Evolutionary conservation across 371 early-diverging fungal genomes (phyloP).

Genomic region (Mucor irregularis): DNA sequence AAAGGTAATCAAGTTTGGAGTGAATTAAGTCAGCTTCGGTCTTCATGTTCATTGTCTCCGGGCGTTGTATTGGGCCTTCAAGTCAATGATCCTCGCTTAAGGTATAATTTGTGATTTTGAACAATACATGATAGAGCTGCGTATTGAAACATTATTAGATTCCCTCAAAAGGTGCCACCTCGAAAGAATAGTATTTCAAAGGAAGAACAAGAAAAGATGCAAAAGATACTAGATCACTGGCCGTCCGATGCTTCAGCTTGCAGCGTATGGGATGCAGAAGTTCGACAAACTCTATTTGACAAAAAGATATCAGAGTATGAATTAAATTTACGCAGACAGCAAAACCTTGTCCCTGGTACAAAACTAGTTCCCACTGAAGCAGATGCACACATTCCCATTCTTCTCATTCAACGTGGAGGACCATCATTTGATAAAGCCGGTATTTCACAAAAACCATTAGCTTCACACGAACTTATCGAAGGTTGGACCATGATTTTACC

Average conservation of each 20-base stretch:
- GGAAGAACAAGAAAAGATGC: constrained; percentile 19
- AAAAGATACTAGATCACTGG: constrained; percentile 55
- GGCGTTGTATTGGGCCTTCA: constrained; percentile 67
- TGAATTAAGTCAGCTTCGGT: constrained; percentile 45
- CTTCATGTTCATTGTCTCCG: constrained; percentile 68
- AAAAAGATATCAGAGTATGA: constrained; percentile 59
- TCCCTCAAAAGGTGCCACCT: constrained; percentile 72
- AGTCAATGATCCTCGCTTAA: constrained; percentile 75
- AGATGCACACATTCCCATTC: constrained; percentile 75
- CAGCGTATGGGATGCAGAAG: constrained; percentile 61
- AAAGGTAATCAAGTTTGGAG: constrained; percentile 46
- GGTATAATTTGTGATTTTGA: constrained; percentile 35
- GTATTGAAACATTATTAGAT: constrained; percentile 37
- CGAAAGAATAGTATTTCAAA: constrained; percentile 37
- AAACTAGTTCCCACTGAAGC: constrained; percentile 48
- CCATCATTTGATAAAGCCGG: background rate
- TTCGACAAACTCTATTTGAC: constrained; percentile 39
- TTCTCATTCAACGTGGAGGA: constrained; percentile 75
- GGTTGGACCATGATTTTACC: constrained; percentile 90
- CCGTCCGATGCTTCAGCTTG: constrained; percentile 56
- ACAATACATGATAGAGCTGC: background rate
- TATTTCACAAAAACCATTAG: background rate
- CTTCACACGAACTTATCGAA: constrained; percentile 20
- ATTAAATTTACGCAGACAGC: constrained; percentile 68
- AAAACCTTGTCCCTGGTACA: constrained; percentile 30